A percentile compares a stretch with the other conserved stretches of the same genome.
phyloP scores from a whole-genome alignment of 2,329 filamentous ascomycete genomes.

The Rhexocercosporidium sp. region DNA sequence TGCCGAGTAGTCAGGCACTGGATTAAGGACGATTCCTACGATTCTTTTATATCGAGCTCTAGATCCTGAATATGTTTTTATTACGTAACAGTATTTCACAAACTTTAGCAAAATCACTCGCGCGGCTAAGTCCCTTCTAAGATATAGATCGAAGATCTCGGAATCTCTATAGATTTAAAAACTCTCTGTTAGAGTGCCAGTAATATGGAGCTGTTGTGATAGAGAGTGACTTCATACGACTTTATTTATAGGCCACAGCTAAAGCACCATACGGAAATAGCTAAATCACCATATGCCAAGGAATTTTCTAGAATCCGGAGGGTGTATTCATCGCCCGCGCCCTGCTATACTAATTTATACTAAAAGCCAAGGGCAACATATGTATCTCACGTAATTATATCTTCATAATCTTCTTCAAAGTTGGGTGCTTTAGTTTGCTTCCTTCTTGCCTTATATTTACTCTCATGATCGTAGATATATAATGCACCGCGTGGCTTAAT shows the following conservation, averaged over 20 bases:
- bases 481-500: not conserved
- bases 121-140: not conserved
- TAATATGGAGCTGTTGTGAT: not conserved
- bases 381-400: no score
- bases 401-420: no score
- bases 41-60: not conserved
- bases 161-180: not conserved
- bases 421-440: no score
- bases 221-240: not conserved
- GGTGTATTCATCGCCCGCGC: no score
- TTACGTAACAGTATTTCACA: not conserved
- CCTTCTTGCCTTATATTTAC: no score
- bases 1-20: no score
- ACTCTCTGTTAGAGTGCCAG: not conserved
- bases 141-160: not conserved
- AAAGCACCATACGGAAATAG: no score
- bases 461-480: not conserved
- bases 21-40: not conserved
- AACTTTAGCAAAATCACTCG: not conserved
- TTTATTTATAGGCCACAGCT: no score
- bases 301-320: no score
- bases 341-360: no score
- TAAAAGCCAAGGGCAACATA: no score
- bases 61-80: not conserved
- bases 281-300: no score